Conservation (phyloP, 192 early-diverging fungal genomes). For the Gamsiella multidivaricata region DNA sequence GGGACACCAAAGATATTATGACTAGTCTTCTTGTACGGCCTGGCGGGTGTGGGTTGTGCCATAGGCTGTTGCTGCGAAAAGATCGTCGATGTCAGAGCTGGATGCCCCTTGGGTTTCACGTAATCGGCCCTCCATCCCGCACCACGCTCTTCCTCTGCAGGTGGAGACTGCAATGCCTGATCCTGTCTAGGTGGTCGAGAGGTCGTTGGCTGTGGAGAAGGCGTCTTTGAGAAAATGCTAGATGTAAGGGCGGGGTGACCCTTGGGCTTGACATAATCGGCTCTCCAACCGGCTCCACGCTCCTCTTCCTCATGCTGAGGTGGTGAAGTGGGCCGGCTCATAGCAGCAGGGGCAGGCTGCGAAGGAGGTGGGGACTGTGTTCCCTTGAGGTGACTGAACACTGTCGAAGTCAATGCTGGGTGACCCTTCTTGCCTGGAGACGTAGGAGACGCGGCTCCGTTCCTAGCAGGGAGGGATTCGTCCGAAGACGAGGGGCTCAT, state of each 20-base stretch:
- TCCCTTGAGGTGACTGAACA: constrained; percentile 31
- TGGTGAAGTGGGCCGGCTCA: constrained; percentile 1
- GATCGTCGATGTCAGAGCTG: constrained; percentile 40
- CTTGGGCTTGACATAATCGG: constrained; percentile 46
- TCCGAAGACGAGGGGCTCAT: constrained; percentile 23
- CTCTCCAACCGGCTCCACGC: constrained; percentile 40
- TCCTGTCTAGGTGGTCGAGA: not conserved
- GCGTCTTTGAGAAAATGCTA: constrained; percentile 18
- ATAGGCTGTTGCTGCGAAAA: not conserved
- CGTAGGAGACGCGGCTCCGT: not conserved
- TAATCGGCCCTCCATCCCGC: constrained; percentile 46
- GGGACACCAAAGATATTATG: constrained; percentile 49
- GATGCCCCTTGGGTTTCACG: constrained; percentile 49
- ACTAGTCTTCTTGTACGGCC: constrained; percentile 39
- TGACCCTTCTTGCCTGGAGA: constrained; percentile 34
- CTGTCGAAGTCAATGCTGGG: constrained; percentile 37
- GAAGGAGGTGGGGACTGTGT: not conserved
- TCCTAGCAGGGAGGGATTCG: constrained; percentile 7
- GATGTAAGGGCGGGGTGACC: constrained; percentile 52
- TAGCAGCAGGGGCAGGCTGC: constrained; percentile 4
- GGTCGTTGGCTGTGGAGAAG: not conserved
- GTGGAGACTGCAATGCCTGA: not conserved
- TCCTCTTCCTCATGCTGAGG: constrained; percentile 19
- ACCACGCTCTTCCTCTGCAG: constrained; percentile 22
- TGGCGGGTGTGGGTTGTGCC: not conserved